Evolutionary conservation across 139 green algal genomes (phyloP).

Genomic region (Chlamydomonas incerta): DNA sequence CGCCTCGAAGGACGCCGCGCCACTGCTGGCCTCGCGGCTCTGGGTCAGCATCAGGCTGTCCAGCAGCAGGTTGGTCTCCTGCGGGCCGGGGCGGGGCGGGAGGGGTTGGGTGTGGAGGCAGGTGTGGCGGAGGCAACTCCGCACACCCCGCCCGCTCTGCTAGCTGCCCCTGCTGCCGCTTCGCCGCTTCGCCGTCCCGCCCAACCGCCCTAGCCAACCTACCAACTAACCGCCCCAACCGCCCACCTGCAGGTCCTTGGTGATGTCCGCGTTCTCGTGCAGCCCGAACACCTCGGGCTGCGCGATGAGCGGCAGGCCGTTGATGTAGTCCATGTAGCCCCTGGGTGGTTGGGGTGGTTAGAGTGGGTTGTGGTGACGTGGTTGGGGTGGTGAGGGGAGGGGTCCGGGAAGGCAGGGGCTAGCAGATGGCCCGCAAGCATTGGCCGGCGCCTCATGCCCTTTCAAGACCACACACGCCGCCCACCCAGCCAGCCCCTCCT

Average conservation of each 20-base stretch:
- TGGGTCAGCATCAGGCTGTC: slow-evolving; percentile 64
- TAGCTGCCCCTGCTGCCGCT: too few species aligned
- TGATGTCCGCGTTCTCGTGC: slow-evolving; percentile 85
- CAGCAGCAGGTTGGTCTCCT: slow-evolving; percentile 63
- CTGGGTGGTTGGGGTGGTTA: neutral
- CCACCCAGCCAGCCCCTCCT: too few species aligned
- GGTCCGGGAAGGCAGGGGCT: too few species aligned
- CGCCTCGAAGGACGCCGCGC: slow-evolving; percentile 49
- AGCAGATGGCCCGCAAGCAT: too few species aligned
- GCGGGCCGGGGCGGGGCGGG: neutral
- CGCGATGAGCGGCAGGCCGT: slow-evolving; percentile 67
- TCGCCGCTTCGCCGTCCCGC: slow-evolving; percentile 48
- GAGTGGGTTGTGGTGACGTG: neutral
- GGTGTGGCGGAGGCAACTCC: neutral
- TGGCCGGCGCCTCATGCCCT: too few species aligned
- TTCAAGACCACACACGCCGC: too few species aligned
- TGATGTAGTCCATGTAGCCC: slow-evolving; percentile 82
- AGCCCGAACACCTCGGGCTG: slow-evolving; percentile 80
- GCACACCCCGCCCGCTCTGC: too few species aligned
- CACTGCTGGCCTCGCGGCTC: slow-evolving; percentile 41
- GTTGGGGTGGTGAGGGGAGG: neutral
- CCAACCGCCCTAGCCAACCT: neutral
- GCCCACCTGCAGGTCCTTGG: slow-evolving; percentile 72
- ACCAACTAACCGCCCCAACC: too few species aligned
- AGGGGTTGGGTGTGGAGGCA: neutral